Percentiles rank a stretch among this genome's conserved stretches.
These are phyloP conservation scores for Leersia perrieri DNA, from an alignment of 176 grass and related monocot genomes.

Conservation along the genomic window DNA sequence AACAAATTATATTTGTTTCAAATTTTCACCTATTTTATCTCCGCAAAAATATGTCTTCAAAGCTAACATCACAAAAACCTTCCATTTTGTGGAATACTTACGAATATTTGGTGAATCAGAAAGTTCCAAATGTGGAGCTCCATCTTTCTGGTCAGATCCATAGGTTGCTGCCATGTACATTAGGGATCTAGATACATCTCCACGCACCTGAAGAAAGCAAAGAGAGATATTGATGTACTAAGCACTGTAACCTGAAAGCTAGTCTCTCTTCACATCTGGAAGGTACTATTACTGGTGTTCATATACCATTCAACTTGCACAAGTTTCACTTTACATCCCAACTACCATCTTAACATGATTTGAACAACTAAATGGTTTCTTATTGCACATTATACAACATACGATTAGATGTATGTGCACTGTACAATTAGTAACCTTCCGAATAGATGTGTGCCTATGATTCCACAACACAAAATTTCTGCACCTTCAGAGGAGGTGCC, in stretches of 20 bases:
- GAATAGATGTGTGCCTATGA: not conserved
- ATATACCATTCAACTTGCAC: not conserved
- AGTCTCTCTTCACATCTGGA: not conserved
- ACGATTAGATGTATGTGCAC: not conserved
- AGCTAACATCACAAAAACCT: not conserved
- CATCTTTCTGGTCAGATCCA: constrained; percentile 55
- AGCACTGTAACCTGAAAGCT: not conserved
- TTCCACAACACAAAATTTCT: not conserved
- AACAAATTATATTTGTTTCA: too few relatives aligned
- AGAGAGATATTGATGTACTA: not conserved
- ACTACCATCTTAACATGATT: not conserved
- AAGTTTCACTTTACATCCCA: not conserved
- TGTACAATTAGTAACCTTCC: not conserved
- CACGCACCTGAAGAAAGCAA: constrained; percentile 49
- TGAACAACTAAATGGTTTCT: not conserved
- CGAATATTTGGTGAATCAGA: constrained; percentile 66
- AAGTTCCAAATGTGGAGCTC: constrained; percentile 48
- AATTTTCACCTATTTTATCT: not conserved
- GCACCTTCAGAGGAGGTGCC: constrained; percentile 70
- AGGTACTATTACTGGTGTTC: not conserved
- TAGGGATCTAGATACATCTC: constrained; percentile 74
- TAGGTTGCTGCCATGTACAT: constrained; percentile 85
- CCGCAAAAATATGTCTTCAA: not conserved
- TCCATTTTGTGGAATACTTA: constrained; percentile 38
- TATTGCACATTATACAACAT: not conserved